These are phyloP conservation scores for Diaporthe eres DNA, from an alignment of 2,329 filamentous ascomycete genomes.

Conservation along the genomic window DNA sequence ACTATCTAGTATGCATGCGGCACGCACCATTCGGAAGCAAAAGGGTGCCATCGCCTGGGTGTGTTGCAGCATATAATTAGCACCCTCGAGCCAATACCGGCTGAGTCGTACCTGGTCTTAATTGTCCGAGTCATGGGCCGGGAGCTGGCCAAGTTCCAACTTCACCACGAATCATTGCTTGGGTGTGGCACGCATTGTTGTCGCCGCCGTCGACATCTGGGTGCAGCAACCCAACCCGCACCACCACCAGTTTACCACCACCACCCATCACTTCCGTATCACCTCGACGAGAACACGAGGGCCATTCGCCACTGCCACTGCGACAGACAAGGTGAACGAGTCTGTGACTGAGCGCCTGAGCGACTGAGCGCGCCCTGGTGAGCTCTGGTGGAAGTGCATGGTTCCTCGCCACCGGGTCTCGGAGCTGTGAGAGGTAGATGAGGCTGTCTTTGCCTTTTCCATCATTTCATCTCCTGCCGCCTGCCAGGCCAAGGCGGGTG, in stretches of 20 bases:
- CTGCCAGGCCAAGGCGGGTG: conserved; percentile 27
- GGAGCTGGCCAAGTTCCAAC: conserved; percentile 29
- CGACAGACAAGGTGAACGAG: not conserved
- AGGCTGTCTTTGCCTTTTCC: conserved; percentile 28
- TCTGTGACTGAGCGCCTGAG: not conserved
- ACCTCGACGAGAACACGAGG: conserved; percentile 1
- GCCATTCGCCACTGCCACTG: not conserved
- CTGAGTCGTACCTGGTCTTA: conserved; percentile 37
- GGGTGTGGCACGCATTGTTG: conserved; percentile 3
- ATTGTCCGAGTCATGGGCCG: conserved; percentile 36
- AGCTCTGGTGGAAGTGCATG: not conserved
- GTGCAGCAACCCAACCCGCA: not conserved
- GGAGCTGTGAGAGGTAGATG: conserved; percentile 30
- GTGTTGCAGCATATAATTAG: conserved; percentile 39
- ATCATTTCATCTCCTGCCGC: conserved; percentile 30
- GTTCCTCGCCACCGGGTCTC: conserved; percentile 10
- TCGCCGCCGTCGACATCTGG: conserved; percentile 1
- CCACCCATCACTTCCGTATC: not conserved
- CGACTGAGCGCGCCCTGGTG: not conserved
- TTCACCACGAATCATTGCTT: conserved; percentile 28
- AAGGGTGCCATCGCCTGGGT: conserved; percentile 25
- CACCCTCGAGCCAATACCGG: conserved; percentile 22
- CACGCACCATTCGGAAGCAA: conserved; percentile 4
- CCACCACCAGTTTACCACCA: not conserved
- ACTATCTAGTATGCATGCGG: not conserved